Evolutionary conservation across 116 monocot genomes (phyloP).

Genomic region (Papilionanthe hybrid): DNA sequence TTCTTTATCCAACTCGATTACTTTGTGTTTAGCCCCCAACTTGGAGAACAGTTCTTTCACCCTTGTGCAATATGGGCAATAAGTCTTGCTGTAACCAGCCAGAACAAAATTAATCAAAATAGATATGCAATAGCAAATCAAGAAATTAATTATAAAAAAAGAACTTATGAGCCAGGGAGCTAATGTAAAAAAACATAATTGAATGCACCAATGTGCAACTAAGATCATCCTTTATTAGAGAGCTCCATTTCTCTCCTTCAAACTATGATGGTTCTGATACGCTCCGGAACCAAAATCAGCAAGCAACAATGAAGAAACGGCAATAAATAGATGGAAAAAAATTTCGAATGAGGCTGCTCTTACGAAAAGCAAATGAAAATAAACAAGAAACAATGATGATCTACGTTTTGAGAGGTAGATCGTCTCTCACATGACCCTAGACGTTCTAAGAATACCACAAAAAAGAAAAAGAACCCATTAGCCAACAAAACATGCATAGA

Average conservation of each 20-base stretch:
- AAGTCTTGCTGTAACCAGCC: slow-evolving; percentile 55
- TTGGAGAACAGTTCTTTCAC: slow-evolving; percentile 57
- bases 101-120: not conserved
- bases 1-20: slow-evolving; percentile 61
- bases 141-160: not conserved
- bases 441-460: too few species aligned
- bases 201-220: not conserved
- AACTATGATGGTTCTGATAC: not conserved
- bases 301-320: too few species aligned
- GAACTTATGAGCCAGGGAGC: not conserved
- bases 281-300: too few species aligned
- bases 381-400: too few species aligned
- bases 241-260: not conserved
- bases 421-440: too few species aligned
- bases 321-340: too few species aligned
- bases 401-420: too few species aligned
- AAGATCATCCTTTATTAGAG: not conserved
- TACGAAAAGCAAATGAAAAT: too few species aligned
- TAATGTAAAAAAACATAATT: not conserved
- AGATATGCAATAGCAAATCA: not conserved
- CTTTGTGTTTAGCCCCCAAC: slow-evolving; percentile 45
- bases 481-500: too few species aligned
- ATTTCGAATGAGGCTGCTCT: too few species aligned
- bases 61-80: slow-evolving; percentile 54
- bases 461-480: too few species aligned